These are phyloP conservation scores for Phoenix roebelenii DNA, from an alignment of 176 grass and related monocot species.

Conservation along the genomic window DNA sequence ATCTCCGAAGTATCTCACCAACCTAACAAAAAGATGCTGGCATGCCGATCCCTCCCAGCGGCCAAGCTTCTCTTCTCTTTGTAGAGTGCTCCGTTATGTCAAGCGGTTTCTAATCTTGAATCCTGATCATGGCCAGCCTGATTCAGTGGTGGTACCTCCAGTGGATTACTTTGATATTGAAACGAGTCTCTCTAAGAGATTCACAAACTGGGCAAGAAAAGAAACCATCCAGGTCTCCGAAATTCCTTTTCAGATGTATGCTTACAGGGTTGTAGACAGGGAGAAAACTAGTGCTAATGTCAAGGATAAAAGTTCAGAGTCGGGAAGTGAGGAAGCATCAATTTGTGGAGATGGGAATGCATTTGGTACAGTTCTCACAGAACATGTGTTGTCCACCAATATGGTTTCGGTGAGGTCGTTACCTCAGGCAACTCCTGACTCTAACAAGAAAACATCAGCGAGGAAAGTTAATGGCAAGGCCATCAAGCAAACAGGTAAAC, in stretches of 20 bases:
- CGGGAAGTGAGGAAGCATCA: slow-evolving; percentile 55
- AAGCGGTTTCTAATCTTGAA: slow-evolving; percentile 88
- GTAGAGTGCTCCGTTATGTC: slow-evolving; percentile 64
- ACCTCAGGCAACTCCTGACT: slow-evolving; percentile 20
- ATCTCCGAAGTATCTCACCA: slow-evolving; percentile 71
- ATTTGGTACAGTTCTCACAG: slow-evolving; percentile 15
- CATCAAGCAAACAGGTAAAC: slow-evolving; percentile 35
- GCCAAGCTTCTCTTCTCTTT: slow-evolving; percentile 62
- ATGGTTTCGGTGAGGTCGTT: slow-evolving; percentile 24
- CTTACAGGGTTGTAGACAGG: slow-evolving; percentile 63
- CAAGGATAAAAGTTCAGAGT: slow-evolving; percentile 49
- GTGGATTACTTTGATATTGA: slow-evolving; percentile 72
- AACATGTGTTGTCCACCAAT: slow-evolving; percentile 21
- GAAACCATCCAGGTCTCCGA: slow-evolving; percentile 29
- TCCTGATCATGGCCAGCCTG: slow-evolving; percentile 54
- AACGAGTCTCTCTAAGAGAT: slow-evolving; percentile 36
- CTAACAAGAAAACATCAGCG: slow-evolving; percentile 14
- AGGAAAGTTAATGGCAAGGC: slow-evolving; percentile 42
- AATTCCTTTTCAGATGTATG: slow-evolving; percentile 90
- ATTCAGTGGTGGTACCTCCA: slow-evolving; percentile 26
- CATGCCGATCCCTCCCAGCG: slow-evolving; percentile 68
- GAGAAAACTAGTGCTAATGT: slow-evolving; percentile 28
- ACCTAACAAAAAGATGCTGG: slow-evolving; percentile 78
- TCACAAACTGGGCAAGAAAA: slow-evolving; percentile 39
- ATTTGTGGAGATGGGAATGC: slow-evolving; percentile 61